Evolutionary conservation across 2,329 filamentous ascomycete genomes (phyloP).

Genomic region (Colletotrichum melonis): DNA sequence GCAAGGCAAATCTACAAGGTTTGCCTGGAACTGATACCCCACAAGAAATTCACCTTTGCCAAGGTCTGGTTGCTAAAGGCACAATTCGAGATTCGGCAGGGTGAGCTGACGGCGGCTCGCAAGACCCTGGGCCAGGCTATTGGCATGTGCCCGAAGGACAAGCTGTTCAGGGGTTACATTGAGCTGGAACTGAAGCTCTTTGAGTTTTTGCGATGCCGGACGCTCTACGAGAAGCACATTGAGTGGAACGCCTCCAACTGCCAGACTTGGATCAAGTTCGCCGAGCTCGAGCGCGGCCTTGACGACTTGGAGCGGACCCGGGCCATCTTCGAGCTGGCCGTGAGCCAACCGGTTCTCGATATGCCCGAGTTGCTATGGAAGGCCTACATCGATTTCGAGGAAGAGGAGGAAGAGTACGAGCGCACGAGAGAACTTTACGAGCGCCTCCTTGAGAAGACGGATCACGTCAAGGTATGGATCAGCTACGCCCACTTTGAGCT

Average conservation of each 20-base stretch:
- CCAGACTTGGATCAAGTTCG: slow-evolving; percentile 96
- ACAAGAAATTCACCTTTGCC: slow-evolving; percentile 97
- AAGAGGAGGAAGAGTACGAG: slow-evolving; percentile 93
- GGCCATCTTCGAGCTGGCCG: slow-evolving; percentile 91
- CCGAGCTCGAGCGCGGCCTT: slow-evolving; percentile 89
- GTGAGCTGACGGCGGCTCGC: slow-evolving; percentile 81
- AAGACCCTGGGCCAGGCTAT: slow-evolving; percentile 92
- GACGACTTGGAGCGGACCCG: slow-evolving; percentile 90
- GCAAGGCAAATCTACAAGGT: slow-evolving; percentile 92
- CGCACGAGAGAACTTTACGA: slow-evolving; percentile 87
- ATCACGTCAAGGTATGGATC: slow-evolving; percentile 99
- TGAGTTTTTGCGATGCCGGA: slow-evolving; percentile 92
- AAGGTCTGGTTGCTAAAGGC: slow-evolving; percentile 96
- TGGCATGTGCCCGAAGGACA: slow-evolving; percentile 96
- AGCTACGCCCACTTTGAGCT: slow-evolving; percentile 99
- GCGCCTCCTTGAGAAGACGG: slow-evolving; percentile 91
- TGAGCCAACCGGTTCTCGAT: slow-evolving; percentile 84
- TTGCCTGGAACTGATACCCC: slow-evolving; percentile 87
- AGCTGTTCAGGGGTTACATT: slow-evolving; percentile 92
- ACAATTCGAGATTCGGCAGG: slow-evolving; percentile 91
- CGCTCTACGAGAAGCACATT: slow-evolving; percentile 92
- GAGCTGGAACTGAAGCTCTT: slow-evolving; percentile 93
- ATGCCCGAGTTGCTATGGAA: slow-evolving; percentile 99
- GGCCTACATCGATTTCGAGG: slow-evolving; percentile 98
- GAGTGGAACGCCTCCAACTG: slow-evolving; percentile 92